Evolutionary conservation across 1,284 basidiomycete genomes (phyloP), one percentile per base, ranked within the genome.

Genomic region (Tranzscheliella williamsii): DNA sequence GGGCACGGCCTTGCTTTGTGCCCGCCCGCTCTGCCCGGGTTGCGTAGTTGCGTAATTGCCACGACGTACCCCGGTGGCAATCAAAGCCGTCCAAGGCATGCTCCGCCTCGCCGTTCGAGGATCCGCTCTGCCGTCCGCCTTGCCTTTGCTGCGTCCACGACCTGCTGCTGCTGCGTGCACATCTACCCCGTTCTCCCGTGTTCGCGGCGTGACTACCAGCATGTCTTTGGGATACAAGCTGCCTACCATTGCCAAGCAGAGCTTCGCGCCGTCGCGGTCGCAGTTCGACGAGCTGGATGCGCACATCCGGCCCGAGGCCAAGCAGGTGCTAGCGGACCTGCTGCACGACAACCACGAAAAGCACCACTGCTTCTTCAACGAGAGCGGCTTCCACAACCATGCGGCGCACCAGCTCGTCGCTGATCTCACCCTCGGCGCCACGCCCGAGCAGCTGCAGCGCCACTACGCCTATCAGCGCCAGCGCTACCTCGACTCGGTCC

Each of bases 291-390:
- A 47, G 21, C 42, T 60, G 3, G 2, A 8, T 2, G 24, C 32
- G 3, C 24, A 22, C 24, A 24, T 46, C 15, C 29, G 15, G 3
- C 21, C 34, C 11, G 15, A 33, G 2, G 29, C 56, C 2, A 4
- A n/a, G 6, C 3, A 23, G 1, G 11, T 34, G 7, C 37, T 60
- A 13, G 13, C 45, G 17, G 1, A 21, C 2, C 46, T 62, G 2
- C 43, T 66, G 3, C 16, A 30, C 2, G 24, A 35, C 8, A 66
- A 66, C 29, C 63, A 66, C 31, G 24, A 29, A 0, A 24, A n/a
- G 2, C 53, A 60, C 31, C 65, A 68, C 43, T 50, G 42, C 49
- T 69, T 69, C 45, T 69, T 66, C 54, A 69, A 69, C 45, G 42
- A 38, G 9, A 45, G 24, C 2, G 50, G 51, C 16, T 56, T 69